Evolutionary conservation across 1,139 yeast genomes (phyloP), one percentile per base, ranked within the genome.

Genomic region (Taphrina pruni): DNA sequence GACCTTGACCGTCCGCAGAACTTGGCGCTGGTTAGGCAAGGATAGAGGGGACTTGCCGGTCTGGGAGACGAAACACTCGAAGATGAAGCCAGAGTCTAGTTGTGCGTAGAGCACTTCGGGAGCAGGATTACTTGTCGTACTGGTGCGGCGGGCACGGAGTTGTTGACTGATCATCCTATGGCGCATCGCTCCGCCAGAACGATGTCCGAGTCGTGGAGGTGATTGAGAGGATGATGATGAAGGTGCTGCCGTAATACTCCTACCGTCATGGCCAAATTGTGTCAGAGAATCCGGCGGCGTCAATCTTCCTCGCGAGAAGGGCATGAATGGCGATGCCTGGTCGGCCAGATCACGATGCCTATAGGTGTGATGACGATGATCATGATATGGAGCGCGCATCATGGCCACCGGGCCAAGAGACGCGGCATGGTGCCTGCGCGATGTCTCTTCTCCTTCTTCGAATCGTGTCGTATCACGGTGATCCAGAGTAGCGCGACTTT

Each of bases 71-170:
- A 12, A 35, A 14, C 62, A 43, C 17, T 58, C 62, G 6, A 45
- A 58, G 54, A 58, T 8, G 54, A 58, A 58, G 17, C 62, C 62
- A 7, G 62, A 17, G 54, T 58, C 62, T 20, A 58, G 43, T 43
- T 58, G 54, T 5, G 62, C 51, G 41, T 58, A 58, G 21, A 58
- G 20, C 36, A 58, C 39, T 43, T 43, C 51, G 20, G 62, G 52
- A 8, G 43, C 26, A 14, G 14, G 38, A n/a, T 2, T 45, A 17
- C 2, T 20, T 2, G 6, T 5, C 20, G 32, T 26, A 4, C 20
- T 45, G 17, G 60, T 9, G 4, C 6, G 11, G 11, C 6, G 8
- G 11, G 20, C n/a, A 21, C n/a, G 54, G 36, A 50, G 36, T 8
- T 20, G 54, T 21, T n/a, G 54, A 21, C 32, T 26, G 32, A 26